A percentile compares a stretch with the other conserved stretches of the same genome.
Evolutionary conservation across 768 basidiomycete genomes (phyloP).

Genomic region (Galerina marginata): DNA sequence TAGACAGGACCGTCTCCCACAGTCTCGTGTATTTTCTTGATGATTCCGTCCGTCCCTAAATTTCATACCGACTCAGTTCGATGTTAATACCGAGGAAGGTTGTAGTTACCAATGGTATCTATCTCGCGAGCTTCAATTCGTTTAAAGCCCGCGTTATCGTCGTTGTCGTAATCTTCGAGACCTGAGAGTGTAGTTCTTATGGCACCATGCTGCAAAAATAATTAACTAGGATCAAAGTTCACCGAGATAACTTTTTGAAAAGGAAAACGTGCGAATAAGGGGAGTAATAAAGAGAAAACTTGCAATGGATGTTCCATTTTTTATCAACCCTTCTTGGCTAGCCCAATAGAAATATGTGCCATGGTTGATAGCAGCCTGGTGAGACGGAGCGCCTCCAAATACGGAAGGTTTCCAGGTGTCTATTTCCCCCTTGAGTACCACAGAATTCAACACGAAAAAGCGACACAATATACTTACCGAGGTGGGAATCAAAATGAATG

Average conservation of each 20-base stretch:
- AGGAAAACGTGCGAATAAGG: slow-evolving; percentile 25
- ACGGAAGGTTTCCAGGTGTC: slow-evolving; percentile 81
- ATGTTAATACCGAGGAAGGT: neutral
- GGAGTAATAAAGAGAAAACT: slow-evolving; percentile 49
- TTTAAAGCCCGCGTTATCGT: slow-evolving; percentile 80
- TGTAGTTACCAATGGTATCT: slow-evolving; percentile 68
- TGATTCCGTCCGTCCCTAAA: slow-evolving; percentile 74
- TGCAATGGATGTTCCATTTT: slow-evolving; percentile 82
- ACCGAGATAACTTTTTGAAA: slow-evolving; percentile 26
- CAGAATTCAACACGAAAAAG: slow-evolving; percentile 7
- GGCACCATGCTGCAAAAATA: slow-evolving; percentile 74
- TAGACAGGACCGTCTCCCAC: slow-evolving; percentile 80
- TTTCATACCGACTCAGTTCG: neutral
- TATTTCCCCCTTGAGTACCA: slow-evolving; percentile 20
- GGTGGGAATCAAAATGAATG: slow-evolving; percentile 88
- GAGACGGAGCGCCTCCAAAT: slow-evolving; percentile 75
- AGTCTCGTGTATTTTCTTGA: slow-evolving; percentile 78
- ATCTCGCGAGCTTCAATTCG: slow-evolving; percentile 86
- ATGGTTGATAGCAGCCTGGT: slow-evolving; percentile 80
- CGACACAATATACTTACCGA: slow-evolving; percentile 34
- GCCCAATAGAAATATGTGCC: slow-evolving; percentile 94
- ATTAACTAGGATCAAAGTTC: slow-evolving; percentile 79
- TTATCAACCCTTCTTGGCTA: slow-evolving; percentile 79
- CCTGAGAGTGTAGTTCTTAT: slow-evolving; percentile 85
- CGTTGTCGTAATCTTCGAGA: slow-evolving; percentile 76